Percentiles rank a stretch among this genome's conserved stretches.
These are phyloP conservation scores for Hansenula sp. DNA, from an alignment of 1,139 yeast genomes.

Conservation along the genomic window DNA sequence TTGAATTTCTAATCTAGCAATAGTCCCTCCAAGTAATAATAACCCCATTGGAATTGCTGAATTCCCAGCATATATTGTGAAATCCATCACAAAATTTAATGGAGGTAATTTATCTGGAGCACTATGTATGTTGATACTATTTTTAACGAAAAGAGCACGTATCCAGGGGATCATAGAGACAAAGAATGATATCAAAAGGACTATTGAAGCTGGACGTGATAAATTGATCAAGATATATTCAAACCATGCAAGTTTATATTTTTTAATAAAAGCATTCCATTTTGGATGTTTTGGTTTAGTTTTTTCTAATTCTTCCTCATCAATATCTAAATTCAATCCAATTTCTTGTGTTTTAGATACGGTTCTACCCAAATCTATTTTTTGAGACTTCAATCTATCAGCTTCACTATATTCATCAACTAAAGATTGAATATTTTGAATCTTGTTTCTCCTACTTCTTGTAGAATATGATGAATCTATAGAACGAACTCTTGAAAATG, in stretches of 20 bases:
- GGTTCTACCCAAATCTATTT: constrained; percentile 12
- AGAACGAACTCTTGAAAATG: constrained; percentile 7
- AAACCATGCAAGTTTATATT: constrained; percentile 28
- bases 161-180: constrained; percentile 85
- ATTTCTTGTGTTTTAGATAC: constrained; percentile 16
- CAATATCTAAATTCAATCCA: constrained; percentile 10
- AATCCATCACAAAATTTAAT: constrained; percentile 77
- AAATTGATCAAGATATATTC: constrained; percentile 45
- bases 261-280: constrained; percentile 21
- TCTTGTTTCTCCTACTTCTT: constrained; percentile 27
- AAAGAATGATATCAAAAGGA: constrained; percentile 56
- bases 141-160: constrained; percentile 65
- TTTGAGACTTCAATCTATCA: constrained; percentile 21
- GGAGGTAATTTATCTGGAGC: constrained; percentile 90
- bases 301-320: constrained; percentile 1
- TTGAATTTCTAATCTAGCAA: constrained; percentile 67
- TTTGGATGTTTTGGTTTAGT: constrained; percentile 10
- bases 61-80: constrained; percentile 70
- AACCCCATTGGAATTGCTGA: constrained; percentile 90
- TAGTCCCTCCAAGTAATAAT: constrained; percentile 77
- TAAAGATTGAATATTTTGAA: constrained; percentile 48
- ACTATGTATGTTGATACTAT: constrained; percentile 37
- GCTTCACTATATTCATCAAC: constrained; percentile 53
- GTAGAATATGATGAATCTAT: constrained; percentile 17
- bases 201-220: constrained; percentile 62